A percentile compares a stretch with the other conserved stretches of the same genome.
These are phyloP conservation scores for Naegleria fowleri DNA, from an alignment of 208 protist species.

Conservation along the genomic window DNA sequence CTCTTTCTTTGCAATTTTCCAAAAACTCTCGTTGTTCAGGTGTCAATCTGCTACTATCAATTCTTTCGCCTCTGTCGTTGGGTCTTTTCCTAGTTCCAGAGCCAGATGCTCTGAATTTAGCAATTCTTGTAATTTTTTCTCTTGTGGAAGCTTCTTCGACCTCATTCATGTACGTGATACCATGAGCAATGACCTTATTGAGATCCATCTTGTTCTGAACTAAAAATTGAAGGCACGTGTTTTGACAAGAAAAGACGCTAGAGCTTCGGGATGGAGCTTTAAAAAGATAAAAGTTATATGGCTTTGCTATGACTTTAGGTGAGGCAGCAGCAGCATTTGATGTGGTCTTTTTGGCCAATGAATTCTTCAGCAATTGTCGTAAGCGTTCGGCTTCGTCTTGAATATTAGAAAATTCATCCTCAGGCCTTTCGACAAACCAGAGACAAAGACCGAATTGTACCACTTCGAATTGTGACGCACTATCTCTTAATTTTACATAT, in stretches of 20 bases:
- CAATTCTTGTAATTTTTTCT: background rate
- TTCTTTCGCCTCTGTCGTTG: background rate
- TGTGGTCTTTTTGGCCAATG: background rate
- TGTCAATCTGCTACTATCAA: background rate
- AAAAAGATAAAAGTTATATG: slow-evolving; percentile 19
- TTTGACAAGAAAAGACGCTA: background rate
- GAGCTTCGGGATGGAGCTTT: background rate
- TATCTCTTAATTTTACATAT: background rate
- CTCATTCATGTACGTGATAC: slow-evolving; percentile 22
- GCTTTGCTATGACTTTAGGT: background rate
- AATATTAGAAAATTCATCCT: background rate
- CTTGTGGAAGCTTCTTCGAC: background rate
- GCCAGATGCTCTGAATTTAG: background rate
- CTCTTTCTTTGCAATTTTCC: background rate
- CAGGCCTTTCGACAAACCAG: background rate
- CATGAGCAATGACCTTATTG: background rate
- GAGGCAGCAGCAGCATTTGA: background rate
- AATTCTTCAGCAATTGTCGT: background rate
- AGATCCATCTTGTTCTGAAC: slow-evolving; percentile 13
- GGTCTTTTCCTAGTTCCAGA: background rate
- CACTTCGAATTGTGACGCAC: background rate
- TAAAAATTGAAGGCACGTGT: slow-evolving; percentile 6
- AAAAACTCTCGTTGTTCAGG: background rate
- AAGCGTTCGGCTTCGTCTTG: background rate
- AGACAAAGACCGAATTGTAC: slow-evolving; percentile 21